Percentiles rank a stretch among this genome's conserved stretches.
These are phyloP conservation scores for Aspergillus homomorphus DNA, from an alignment of 495 filamentous ascomycete species.

Conservation along the genomic window DNA sequence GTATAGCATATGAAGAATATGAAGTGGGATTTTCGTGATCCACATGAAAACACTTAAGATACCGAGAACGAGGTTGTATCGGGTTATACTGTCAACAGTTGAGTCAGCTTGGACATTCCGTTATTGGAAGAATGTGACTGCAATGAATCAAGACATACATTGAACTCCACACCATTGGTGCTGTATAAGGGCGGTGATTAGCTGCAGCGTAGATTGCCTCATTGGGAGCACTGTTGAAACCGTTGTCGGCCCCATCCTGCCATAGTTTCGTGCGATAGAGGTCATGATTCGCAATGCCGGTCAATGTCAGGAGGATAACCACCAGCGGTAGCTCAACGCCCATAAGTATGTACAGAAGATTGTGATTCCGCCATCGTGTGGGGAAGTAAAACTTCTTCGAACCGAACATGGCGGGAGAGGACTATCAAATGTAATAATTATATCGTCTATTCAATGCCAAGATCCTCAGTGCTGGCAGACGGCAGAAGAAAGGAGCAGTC, in stretches of 20 bases:
- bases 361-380: constrained; percentile 63
- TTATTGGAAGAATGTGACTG: neutral
- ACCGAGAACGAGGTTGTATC: constrained; percentile 79
- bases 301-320: constrained; percentile 71
- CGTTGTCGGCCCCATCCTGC: constrained; percentile 73
- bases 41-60: constrained; percentile 59
- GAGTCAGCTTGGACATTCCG: constrained; percentile 11
- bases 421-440: too few species aligned
- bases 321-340: constrained; percentile 65
- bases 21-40: constrained; percentile 58
- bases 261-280: constrained; percentile 76
- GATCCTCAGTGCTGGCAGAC: constrained; percentile 2
- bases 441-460: neutral
- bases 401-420: constrained; percentile 23
- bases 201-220: constrained; percentile 71
- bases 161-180: constrained; percentile 78
- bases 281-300: constrained; percentile 77
- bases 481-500: neutral
- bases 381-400: constrained; percentile 27
- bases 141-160: constrained; percentile 71
- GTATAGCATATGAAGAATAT: constrained; percentile 68
- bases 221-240: constrained; percentile 78
- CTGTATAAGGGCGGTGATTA: constrained; percentile 63
- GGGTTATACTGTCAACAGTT: constrained; percentile 56
- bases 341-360: constrained; percentile 63